phyloP scores from a whole-genome alignment of 371 early-diverging fungal genomes.

The Mortierella sp. region DNA sequence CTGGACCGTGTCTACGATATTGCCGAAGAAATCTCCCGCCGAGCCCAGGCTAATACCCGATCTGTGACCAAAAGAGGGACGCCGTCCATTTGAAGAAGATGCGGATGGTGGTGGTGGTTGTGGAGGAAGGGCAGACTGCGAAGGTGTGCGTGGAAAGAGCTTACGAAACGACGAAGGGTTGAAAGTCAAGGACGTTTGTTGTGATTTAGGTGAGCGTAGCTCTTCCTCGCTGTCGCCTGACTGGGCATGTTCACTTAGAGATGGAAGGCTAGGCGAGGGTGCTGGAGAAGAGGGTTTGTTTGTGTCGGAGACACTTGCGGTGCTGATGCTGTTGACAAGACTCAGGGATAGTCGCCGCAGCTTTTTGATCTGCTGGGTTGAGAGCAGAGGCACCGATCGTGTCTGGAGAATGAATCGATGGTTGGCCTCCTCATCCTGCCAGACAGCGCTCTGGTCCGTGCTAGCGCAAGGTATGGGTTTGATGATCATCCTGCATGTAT shows the following conservation, averaged over 20 bases:
- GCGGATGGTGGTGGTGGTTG: not conserved
- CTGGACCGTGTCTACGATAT: conserved; percentile 38
- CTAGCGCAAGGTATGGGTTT: conserved; percentile 34
- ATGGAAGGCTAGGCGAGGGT: conserved; percentile 6
- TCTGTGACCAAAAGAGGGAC: conserved; percentile 20
- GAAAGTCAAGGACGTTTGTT: conserved; percentile 7
- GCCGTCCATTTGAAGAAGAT: conserved; percentile 1
- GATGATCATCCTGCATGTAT: conserved; percentile 34
- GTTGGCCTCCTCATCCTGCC: conserved; percentile 57
- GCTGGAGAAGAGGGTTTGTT: not conserved
- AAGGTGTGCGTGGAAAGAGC: conserved; percentile 24
- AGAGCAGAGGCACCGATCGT: conserved; percentile 38
- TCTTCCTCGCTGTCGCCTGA: conserved; percentile 2
- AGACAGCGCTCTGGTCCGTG: conserved; percentile 41
- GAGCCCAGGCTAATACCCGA: conserved; percentile 29
- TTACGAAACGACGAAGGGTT: conserved; percentile 16
- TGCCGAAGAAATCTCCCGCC: conserved; percentile 44
- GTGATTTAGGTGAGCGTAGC: not conserved
- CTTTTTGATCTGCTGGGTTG: conserved; percentile 52
- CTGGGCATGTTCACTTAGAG: conserved; percentile 14
- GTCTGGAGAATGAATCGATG: conserved; percentile 53
- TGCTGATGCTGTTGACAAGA: conserved; percentile 36
- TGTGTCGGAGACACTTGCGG: not conserved
- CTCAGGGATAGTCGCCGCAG: conserved; percentile 43
- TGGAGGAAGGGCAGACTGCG: conserved; percentile 10